Percentiles rank a stretch among this genome's conserved stretches.
These are phyloP conservation scores for Apophysomyces sp. DNA, from an alignment of 371 early-diverging fungal genomes.

Conservation along the genomic window DNA sequence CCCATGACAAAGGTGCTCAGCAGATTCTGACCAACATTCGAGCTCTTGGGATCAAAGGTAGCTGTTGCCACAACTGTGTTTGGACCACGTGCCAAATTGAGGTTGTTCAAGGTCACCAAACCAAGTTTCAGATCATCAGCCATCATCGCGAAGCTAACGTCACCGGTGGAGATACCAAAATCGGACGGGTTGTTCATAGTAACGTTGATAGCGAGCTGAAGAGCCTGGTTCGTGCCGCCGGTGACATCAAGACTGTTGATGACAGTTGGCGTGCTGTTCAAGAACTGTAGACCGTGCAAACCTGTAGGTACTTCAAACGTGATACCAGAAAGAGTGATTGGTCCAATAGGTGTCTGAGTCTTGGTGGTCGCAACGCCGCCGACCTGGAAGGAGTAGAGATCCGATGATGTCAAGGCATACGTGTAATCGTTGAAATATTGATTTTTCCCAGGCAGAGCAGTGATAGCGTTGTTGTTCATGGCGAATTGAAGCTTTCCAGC, in stretches of 20 bases:
- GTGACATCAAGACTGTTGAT: slow-evolving; percentile 55
- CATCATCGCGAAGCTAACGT: slow-evolving; percentile 43
- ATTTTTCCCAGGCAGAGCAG: slow-evolving; percentile 35
- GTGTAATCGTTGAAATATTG: slow-evolving; percentile 48
- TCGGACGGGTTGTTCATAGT: slow-evolving; percentile 58
- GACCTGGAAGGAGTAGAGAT: slow-evolving; percentile 43
- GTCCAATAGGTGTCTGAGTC: slow-evolving; percentile 56
- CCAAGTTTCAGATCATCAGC: slow-evolving; percentile 44
- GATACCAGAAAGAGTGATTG: slow-evolving; percentile 49
- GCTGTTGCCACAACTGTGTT: slow-evolving; percentile 44
- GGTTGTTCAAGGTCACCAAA: slow-evolving; percentile 40
- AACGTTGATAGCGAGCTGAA: slow-evolving; percentile 49
- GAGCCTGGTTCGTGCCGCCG: slow-evolving; percentile 47
- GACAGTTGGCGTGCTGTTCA: slow-evolving; percentile 51
- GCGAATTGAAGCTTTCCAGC: slow-evolving; percentile 50
- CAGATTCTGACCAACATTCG: slow-evolving; percentile 45
- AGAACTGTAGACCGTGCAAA: slow-evolving; percentile 57
- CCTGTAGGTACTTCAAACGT: slow-evolving; percentile 52
- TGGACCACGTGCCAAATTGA: slow-evolving; percentile 45
- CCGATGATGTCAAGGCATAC: slow-evolving; percentile 41
- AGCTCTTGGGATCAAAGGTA: slow-evolving; percentile 44
- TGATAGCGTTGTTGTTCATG: slow-evolving; percentile 40
- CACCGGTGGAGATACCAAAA: slow-evolving; percentile 53
- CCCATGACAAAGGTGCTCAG: slow-evolving; percentile 56
- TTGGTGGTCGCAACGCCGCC: slow-evolving; percentile 48